Evolutionary conservation across 2,329 filamentous ascomycete species (phyloP).

Genomic region (Fusarium scirpi): DNA sequence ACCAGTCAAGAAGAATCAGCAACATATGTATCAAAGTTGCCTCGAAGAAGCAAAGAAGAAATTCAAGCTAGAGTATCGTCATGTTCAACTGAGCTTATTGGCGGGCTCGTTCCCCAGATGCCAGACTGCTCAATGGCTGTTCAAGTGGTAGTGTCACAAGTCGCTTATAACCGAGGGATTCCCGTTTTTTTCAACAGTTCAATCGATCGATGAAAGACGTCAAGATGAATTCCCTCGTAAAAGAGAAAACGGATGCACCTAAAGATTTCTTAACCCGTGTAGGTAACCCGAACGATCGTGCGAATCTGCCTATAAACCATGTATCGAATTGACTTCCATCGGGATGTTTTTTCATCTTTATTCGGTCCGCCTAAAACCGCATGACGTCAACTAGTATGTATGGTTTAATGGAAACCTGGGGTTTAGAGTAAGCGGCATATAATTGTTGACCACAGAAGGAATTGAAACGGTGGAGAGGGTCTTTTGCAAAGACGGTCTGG

Average conservation of each 20-base stretch:
- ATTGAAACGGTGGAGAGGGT: conserved; percentile 19
- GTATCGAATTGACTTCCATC: neutral
- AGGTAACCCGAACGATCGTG: conserved; percentile 3
- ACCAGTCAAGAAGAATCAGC: neutral
- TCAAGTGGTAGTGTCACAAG: neutral
- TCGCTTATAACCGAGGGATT: neutral
- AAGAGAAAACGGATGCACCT: neutral
- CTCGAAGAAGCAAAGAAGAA: neutral
- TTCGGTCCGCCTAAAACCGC: conserved; percentile 28
- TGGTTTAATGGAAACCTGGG: conserved; percentile 11
- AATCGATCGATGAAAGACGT: neutral
- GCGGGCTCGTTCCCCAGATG: neutral
- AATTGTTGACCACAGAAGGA: conserved; percentile 1
- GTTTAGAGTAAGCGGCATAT: conserved; percentile 8
- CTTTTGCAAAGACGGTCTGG: conserved; percentile 2
- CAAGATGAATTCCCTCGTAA: neutral
- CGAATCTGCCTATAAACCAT: neutral
- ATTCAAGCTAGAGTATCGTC: neutral
- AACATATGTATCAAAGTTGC: neutral
- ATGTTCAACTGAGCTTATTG: neutral
- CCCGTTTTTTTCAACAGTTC: neutral
- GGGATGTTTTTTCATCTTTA: neutral
- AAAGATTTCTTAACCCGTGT: neutral
- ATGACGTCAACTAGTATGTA: conserved; percentile 40
- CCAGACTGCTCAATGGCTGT: neutral